Evolutionary conservation across 208 protist genomes (phyloP), one percentile per base, ranked within the genome.

Genomic region (Leishmania lainsoni): DNA sequence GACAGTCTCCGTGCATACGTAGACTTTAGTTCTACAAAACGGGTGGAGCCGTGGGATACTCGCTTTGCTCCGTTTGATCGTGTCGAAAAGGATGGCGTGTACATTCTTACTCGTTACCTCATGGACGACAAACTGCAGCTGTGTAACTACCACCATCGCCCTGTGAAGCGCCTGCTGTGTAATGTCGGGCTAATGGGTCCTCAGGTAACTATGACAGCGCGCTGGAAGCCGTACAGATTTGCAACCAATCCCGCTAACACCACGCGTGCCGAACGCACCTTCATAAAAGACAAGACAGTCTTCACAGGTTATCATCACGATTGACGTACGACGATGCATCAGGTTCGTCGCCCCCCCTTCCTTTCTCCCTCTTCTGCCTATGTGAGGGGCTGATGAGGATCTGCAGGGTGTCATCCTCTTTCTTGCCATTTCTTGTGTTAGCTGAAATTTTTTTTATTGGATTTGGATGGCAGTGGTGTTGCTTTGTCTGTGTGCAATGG

Each of bases 51-150:
- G 74, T 98, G 93, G 93, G 95, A 98, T 80, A 95, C 95, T 35
- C 93, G 95, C 39, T 98, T 97, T 86, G 89, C 84, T 16, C 95
- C 95, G 0, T 98, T 98, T 87, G 95, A 98, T 81, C 89, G 95
- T 70, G 91, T 95, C 20, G 93, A 97, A 79, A 97, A 94, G 69
- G 95, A 98, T 82, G 95, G 95, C 48, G 93, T 97, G 68, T 90
- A 98, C 87, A 87, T 97, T 48, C 71, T 98, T 17, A 90, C 90
- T 71, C 88, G 89, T 45, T 90, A 98, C 76, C 63, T 98, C 35
- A 98, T 98, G 95, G 93, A 97, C 35, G 95, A 98, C 75, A 98
- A 98, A 81, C 86, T 98, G 75, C 92, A 96, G 84, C 84, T 97
- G 58, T 95, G 92, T 80, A 96, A 95, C 75, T 97, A 98, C 68